Evolutionary conservation across 83 land plant genomes (phyloP).

Genomic region (Isoetes engelmannii): DNA sequence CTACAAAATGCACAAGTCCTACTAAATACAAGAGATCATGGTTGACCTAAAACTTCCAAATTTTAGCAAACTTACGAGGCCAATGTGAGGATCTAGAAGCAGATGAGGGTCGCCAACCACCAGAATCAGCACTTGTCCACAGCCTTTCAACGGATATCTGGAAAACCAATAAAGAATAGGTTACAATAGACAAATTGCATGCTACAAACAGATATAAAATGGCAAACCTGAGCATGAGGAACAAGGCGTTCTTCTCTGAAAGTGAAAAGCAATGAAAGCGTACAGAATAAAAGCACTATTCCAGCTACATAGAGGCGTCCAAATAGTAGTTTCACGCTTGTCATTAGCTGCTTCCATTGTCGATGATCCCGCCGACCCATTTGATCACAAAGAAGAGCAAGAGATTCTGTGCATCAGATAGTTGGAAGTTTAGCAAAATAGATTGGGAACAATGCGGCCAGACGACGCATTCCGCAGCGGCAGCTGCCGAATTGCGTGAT

Average conservation of each 20-base stretch:
- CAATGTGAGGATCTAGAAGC: constrained; percentile 59
- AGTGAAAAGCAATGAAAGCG: constrained; percentile 19
- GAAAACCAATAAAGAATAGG: constrained; percentile 6
- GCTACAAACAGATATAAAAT: too few relatives aligned
- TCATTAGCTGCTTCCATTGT: constrained; percentile 1
- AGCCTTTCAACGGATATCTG: constrained; percentile 48
- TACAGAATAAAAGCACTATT: constrained; percentile 17
- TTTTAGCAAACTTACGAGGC: constrained; percentile 43
- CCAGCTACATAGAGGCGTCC: constrained; percentile 14
- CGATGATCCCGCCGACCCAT: background rate
- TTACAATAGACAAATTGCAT: too few relatives aligned
- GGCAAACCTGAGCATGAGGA: constrained; percentile 15
- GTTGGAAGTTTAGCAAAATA: too few relatives aligned
- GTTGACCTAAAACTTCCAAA: background rate
- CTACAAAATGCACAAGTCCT: background rate
- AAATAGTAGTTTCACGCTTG: constrained; percentile 10
- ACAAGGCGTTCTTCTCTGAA: constrained; percentile 21
- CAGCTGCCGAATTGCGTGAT: too few relatives aligned
- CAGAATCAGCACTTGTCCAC: constrained; percentile 54
- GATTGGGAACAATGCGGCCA: too few relatives aligned
- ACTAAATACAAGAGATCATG: background rate
- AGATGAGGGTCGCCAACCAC: constrained; percentile 78
- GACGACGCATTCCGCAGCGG: too few relatives aligned
- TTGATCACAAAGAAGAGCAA: too few relatives aligned
- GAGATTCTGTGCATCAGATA: too few relatives aligned